Evolutionary conservation across 176 grass and related monocot genomes (phyloP).

Genomic region (Poa pratensis): DNA sequence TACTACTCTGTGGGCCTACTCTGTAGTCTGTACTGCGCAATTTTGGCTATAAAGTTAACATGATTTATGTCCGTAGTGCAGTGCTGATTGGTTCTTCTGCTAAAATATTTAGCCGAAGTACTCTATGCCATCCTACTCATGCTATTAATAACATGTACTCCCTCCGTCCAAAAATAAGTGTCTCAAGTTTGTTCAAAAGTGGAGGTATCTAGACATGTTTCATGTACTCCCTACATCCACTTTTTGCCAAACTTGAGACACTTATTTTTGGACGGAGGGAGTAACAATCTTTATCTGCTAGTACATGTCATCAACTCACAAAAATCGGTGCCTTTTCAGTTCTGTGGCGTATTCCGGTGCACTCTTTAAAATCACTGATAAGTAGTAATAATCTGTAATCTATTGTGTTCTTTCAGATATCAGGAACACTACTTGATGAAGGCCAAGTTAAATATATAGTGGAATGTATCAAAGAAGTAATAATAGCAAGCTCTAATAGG

Average conservation of each 20-base stretch:
- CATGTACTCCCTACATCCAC: too few relatives aligned
- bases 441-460: conserved; percentile 69
- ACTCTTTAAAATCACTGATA: conserved; percentile 24
- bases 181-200: too few relatives aligned
- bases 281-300: background rate
- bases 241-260: too few relatives aligned
- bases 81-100: conserved; percentile 21
- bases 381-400: conserved; percentile 16
- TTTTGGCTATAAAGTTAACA: conserved; percentile 7
- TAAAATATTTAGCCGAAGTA: background rate
- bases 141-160: conserved; percentile 1
- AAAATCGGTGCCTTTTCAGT: conserved; percentile 26
- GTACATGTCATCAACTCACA: conserved; percentile 26
- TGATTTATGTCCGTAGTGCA: background rate
- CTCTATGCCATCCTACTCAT: background rate
- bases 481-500: conserved; percentile 61
- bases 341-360: conserved; percentile 1
- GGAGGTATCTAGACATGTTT: too few relatives aligned
- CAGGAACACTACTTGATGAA: conserved; percentile 69
- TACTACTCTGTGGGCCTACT: background rate
- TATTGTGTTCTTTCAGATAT: conserved; percentile 48
- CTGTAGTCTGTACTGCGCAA: background rate
- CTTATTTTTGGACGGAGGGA: too few relatives aligned
- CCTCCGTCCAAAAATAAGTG: too few relatives aligned
- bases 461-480: conserved; percentile 75